Percentiles rank a stretch among this genome's conserved stretches.
Evolutionary conservation across 73 alveolate genomes (phyloP).

Genomic region (Paraurostyla sp.): DNA sequence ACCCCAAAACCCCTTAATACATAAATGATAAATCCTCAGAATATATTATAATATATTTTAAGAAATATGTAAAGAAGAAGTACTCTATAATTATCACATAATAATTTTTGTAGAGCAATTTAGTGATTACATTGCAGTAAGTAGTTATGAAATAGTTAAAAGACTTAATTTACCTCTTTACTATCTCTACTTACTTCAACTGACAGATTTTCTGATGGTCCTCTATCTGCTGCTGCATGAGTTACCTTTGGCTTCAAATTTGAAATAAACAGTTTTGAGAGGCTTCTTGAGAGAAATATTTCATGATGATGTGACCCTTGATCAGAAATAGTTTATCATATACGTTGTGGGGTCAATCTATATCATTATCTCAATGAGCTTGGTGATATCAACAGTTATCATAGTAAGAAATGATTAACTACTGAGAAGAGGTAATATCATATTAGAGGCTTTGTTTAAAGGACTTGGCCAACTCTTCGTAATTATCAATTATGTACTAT

Average conservation of each 20-base stretch:
- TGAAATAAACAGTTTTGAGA: neutral
- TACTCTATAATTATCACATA: neutral
- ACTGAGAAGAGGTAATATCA: constrained; percentile 34
- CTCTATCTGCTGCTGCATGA: constrained; percentile 41
- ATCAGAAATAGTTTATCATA: neutral
- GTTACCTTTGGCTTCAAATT: neutral
- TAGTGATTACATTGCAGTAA: constrained; percentile 48
- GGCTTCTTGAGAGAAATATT: constrained; percentile 38
- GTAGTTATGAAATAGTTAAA: constrained; percentile 27
- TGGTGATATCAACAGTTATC: neutral
- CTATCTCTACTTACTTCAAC: neutral
- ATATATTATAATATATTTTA: neutral
- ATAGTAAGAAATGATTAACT: constrained; percentile 31
- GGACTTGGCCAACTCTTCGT: constrained; percentile 45
- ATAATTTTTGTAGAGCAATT: constrained; percentile 8
- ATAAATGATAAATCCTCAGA: too few species aligned
- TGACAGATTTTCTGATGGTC: neutral
- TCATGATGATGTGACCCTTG: constrained; percentile 16
- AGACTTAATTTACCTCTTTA: constrained; percentile 1
- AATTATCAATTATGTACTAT: neutral
- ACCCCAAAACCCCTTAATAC: too few species aligned
- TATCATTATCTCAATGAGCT: neutral
- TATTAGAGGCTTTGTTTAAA: constrained; percentile 24
- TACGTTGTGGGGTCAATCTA: neutral
- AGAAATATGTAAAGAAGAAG: neutral